phyloP scores from a whole-genome alignment of 768 basidiomycete genomes.

The Macrolepiota dolichaula region DNA sequence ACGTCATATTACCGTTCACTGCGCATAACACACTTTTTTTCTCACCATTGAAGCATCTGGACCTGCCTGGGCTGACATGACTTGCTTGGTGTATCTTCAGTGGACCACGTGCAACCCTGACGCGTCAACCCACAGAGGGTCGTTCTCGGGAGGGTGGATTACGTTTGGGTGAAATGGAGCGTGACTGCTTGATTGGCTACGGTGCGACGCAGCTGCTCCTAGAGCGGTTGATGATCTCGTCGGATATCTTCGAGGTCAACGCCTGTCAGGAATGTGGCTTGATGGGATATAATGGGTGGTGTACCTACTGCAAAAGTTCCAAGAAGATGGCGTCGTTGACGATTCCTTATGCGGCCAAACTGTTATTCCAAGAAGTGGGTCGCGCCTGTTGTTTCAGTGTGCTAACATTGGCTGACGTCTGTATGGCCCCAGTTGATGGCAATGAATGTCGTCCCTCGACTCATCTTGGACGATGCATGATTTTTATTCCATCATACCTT shows the following conservation, averaged over 20 bases:
- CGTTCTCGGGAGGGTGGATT: constrained; percentile 96
- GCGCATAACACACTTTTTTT: neutral
- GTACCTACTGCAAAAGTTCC: constrained; percentile 96
- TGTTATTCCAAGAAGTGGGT: constrained; percentile 84
- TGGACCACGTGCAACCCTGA: constrained; percentile 93
- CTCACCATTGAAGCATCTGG: constrained; percentile 2
- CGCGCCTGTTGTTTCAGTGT: constrained; percentile 4
- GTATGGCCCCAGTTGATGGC: constrained; percentile 71
- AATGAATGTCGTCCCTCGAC: constrained; percentile 92
- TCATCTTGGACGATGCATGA: constrained; percentile 80
- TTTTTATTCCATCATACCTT: neutral
- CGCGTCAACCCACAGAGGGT: constrained; percentile 97
- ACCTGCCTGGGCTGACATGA: neutral
- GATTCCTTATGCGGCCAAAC: constrained; percentile 94
- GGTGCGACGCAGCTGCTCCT: constrained; percentile 97
- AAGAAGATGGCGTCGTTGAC: constrained; percentile 95
- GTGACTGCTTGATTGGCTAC: constrained; percentile 96
- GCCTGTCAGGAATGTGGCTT: constrained; percentile 94
- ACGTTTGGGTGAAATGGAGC: constrained; percentile 98
- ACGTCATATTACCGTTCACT: neutral
- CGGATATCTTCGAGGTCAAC: constrained; percentile 96
- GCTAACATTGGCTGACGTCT: neutral
- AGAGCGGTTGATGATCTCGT: constrained; percentile 98
- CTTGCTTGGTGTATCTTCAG: constrained; percentile 37
- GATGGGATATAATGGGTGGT: constrained; percentile 95